A percentile compares a stretch with the other conserved stretches of the same genome.
Conservation (phyloP, 228 moss, liverwort and hornwort species). For the Sphagnum magellanicum region DNA sequence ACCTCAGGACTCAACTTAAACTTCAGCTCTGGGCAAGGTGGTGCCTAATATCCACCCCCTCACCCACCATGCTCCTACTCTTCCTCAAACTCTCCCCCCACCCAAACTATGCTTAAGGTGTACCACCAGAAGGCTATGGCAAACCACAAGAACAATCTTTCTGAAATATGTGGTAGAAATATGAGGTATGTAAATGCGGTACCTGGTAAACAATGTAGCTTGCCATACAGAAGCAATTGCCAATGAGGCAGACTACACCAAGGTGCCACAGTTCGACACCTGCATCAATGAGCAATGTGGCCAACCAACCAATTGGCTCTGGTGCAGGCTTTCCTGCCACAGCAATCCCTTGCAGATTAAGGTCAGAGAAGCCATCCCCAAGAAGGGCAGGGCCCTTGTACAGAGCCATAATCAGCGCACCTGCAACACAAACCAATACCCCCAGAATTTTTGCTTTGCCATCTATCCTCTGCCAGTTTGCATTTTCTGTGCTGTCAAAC, state of each 20-base stretch:
- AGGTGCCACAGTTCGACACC: slow-evolving; percentile 73
- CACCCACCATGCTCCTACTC: too few species aligned
- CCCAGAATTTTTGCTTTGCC: slow-evolving; percentile 88
- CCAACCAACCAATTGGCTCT: slow-evolving; percentile 86
- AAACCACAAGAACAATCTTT: too few species aligned
- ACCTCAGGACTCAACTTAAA: too few species aligned
- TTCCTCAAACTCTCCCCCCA: too few species aligned
- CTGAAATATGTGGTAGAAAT: too few species aligned
- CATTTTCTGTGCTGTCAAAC: slow-evolving; percentile 54
- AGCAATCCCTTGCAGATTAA: slow-evolving; percentile 54
- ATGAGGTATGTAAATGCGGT: slow-evolving; percentile 1
- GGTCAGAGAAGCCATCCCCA: slow-evolving; percentile 80
- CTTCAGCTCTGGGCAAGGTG: too few species aligned
- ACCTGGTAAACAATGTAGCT: slow-evolving; percentile 86
- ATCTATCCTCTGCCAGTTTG: slow-evolving; percentile 63
- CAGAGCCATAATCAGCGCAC: slow-evolving; percentile 69
- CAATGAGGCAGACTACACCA: slow-evolving; percentile 70
- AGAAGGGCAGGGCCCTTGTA: slow-evolving; percentile 65
- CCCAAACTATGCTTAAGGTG: too few species aligned
- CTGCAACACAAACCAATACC: slow-evolving; percentile 52
- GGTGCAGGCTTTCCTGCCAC: slow-evolving; percentile 86
- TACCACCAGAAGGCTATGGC: too few species aligned
- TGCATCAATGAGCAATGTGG: slow-evolving; percentile 50
- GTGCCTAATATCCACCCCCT: too few species aligned
- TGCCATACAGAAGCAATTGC: slow-evolving; percentile 78